Base-by-base conservation (phyloP, 2,329 filamentous ascomycete species). In the Colletotrichum tropicicola region DNA sequence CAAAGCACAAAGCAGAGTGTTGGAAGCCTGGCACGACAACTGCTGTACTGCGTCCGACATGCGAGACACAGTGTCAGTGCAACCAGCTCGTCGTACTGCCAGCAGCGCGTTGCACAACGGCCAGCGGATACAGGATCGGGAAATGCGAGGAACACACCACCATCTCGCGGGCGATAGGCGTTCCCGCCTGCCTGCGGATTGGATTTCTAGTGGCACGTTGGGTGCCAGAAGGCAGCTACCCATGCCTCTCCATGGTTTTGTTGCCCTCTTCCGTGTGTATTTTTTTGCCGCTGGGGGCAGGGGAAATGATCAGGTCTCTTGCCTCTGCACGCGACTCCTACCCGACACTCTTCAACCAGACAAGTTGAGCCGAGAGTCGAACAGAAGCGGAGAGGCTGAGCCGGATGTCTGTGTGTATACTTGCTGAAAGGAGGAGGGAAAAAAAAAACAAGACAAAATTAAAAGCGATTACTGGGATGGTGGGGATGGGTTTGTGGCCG, bases 31-130 rank as follows among this genome's bases (percentile, higher is more conserved):
- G 69, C 74, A 76, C 73, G 72, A 70, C 67, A 70, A 75, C 74
- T 73, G 74, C 71, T 75, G 75, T 79, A 75, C 73, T 68, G 74
- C 74, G 70, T 72, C 72, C 71, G 73, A 15, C 71, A 74, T 77
- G 73, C 73, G 66, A 74, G 69, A 72, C 71, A 71, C 70, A 63
- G 68, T 70, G 71, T 65, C 68, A 69, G 73, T 74, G 68, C 64
- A 53, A 75, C 71, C 72, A 71, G 67, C 65, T 69, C 73, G 80
- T 82, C 71, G 77, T 77, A 83, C 81, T 79, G 80, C 79, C 78
- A 82, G 74, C 77, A 72, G 74, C 74, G 72, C 69, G 82, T 84
- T 68, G 73, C 73, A 84, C 82, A 78, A 72, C 58, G 73, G 73
- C 70, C 70, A 74, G 73, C 75, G 73, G 74, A 75, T 74, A 76